Base-by-base conservation (phyloP, 192 early-diverging fungal genomes). In the Helicostylum pulchrum region DNA sequence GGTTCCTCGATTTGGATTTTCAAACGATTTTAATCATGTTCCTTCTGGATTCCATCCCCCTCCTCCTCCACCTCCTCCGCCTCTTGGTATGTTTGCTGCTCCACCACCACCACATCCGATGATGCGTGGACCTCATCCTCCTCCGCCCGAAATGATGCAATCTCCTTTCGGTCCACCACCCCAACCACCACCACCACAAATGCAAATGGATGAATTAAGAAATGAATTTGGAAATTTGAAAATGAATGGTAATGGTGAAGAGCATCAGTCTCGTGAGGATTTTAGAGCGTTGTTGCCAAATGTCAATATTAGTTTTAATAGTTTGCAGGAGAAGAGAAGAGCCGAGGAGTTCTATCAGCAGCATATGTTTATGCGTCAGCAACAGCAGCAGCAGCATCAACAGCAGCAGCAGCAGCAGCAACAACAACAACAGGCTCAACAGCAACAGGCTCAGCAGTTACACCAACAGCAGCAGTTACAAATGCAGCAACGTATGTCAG, bases 261-360 rank as follows among this genome's bases (percentile, higher is more conserved):
- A 50, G 7, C 19, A 19, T 26, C 57, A 45, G 15, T 59, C 57
- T 39, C 57, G 57, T 7, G 77, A 83, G 15, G 84, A 78, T 23
- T 73, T 85, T 50, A 64, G 81, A 62, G 80, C 83, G 19, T 48
- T 85, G 7, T 79, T 85, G 54, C 83, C 83, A 39, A 83, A 85
- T 67, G 79, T 80, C n/a, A 85, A 80, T 73, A 72, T 85, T 44
- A 83, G 81, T n/a, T 85, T 83, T 66, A 74, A 76, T 53, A 66
- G 11, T 51, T 62, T 43, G 46, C 77, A 54, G 31, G 58, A 44
- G 8, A 39, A 42, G 6, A 10, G 19, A 20, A 48, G 65, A 49
- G 36, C 53, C 9, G 59, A 46, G 32, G 53, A 54, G 52, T 48
- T 47, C 31, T 56, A 68, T 53, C 20, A 57, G 63, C 42, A 61